phyloP scores from a whole-genome alignment of 495 filamentous ascomycete species.

The Trypethelium eluteriae region DNA sequence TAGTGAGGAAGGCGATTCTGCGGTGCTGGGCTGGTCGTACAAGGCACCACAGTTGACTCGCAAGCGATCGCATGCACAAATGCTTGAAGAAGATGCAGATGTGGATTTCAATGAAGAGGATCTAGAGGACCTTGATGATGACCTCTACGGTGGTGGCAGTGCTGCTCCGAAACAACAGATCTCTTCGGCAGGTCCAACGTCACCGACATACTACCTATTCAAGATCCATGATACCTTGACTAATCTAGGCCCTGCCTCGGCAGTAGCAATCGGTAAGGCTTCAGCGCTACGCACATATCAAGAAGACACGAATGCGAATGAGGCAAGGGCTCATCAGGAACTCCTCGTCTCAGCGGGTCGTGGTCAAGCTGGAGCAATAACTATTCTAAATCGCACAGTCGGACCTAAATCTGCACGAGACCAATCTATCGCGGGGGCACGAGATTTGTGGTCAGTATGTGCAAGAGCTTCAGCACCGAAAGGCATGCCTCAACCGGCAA shows the following conservation, averaged over 20 bases:
- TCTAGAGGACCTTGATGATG: constrained; percentile 52
- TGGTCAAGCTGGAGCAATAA: constrained; percentile 60
- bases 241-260: constrained; percentile 70
- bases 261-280: constrained; percentile 52
- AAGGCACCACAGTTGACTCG: constrained; percentile 44
- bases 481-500: constrained; percentile 40
- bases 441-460: constrained; percentile 57
- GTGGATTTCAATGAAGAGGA: constrained; percentile 42
- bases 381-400: constrained; percentile 66
- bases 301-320: neutral
- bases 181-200: constrained; percentile 29
- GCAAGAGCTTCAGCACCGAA: constrained; percentile 52
- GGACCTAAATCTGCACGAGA: constrained; percentile 56
- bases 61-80: constrained; percentile 39
- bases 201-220: constrained; percentile 59
- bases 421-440: constrained; percentile 54
- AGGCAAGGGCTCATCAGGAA: constrained; percentile 33
- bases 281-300: neutral
- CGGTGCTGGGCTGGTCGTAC: constrained; percentile 70
- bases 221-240: constrained; percentile 65
- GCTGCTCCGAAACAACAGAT: constrained; percentile 32
- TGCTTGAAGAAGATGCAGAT: constrained; percentile 33
- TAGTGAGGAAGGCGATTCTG: constrained; percentile 73
- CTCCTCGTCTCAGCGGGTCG: constrained; percentile 65
- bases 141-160: constrained; percentile 52